These are phyloP conservation scores for Capsicum baccatum DNA, from an alignment of 257 asterid species.

Conservation along the genomic window DNA sequence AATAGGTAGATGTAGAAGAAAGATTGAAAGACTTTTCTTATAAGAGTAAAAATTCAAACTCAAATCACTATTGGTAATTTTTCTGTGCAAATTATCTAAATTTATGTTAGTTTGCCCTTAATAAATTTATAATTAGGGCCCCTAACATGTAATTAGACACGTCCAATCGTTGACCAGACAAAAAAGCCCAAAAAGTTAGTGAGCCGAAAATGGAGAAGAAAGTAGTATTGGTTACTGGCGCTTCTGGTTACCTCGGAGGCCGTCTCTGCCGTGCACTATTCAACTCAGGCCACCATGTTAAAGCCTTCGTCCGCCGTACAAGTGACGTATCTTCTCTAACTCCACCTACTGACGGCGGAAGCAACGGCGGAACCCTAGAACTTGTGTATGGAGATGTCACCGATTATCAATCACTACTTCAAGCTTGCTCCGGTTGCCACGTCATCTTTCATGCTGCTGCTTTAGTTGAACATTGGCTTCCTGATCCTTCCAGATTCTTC, in stretches of 20 bases:
- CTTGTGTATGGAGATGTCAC: slow-evolving; percentile 85
- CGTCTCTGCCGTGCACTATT: slow-evolving; percentile 76
- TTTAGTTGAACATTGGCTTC: slow-evolving; percentile 94
- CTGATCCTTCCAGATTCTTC: slow-evolving; percentile 72
- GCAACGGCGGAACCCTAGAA: slow-evolving; percentile 55
- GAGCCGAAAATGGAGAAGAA: slow-evolving; percentile 50
- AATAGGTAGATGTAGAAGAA: no score
- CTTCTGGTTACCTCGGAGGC: slow-evolving; percentile 95
- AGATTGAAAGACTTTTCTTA: no score
- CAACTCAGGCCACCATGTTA: slow-evolving; percentile 69
- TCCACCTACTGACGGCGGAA: slow-evolving; percentile 45
- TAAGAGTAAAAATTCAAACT: no score
- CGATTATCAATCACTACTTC: slow-evolving; percentile 69
- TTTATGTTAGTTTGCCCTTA: no score
- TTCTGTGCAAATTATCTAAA: no score
- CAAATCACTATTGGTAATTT: no score
- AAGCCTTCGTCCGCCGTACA: slow-evolving; percentile 85
- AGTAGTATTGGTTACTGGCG: slow-evolving; percentile 77
- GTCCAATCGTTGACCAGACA: no score
- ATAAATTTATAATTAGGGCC: no score
- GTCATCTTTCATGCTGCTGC: slow-evolving; percentile 90
- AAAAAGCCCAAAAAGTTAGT: no score
- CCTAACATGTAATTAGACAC: no score
- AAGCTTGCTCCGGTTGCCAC: slow-evolving; percentile 79
- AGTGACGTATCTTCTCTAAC: slow-evolving; percentile 77